Evolutionary conservation across 345 rosid genomes (phyloP).

Genomic region (Hibiscus mutabilis): DNA sequence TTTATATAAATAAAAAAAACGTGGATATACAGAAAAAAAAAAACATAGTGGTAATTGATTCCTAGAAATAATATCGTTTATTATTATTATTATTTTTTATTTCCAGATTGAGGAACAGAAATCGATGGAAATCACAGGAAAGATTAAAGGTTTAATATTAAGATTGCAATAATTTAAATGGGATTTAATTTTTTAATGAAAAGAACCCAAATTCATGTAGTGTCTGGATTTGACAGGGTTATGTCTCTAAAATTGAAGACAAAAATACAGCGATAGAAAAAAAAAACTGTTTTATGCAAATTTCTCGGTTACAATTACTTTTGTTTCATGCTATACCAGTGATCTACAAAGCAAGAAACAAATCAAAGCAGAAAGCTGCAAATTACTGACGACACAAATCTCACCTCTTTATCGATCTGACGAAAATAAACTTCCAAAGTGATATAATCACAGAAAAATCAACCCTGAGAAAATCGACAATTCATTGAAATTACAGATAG

Average conservation of each 20-base stretch:
- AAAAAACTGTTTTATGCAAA: not conserved
- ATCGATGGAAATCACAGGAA: constrained; percentile 14
- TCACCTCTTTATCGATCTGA: constrained; percentile 6
- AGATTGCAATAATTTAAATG: constrained; percentile 3
- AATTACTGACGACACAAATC: not conserved
- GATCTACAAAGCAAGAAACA: constrained; percentile 2
- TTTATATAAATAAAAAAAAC: not conserved
- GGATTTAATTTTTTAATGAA: not conserved
- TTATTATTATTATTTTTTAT: not conserved
- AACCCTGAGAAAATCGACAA: no score
- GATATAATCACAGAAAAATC: not conserved
- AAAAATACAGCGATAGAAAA: not conserved
- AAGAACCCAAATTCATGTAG: constrained; percentile 20
- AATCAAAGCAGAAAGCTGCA: not conserved
- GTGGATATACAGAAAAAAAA: not conserved
- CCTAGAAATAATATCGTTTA: no score
- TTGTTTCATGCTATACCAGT: not conserved
- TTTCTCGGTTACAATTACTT: not conserved
- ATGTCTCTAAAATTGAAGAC: constrained; percentile 31
- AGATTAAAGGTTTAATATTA: not conserved
- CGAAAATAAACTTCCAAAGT: not conserved
- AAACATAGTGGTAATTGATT: not conserved
- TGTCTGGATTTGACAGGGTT: constrained; percentile 30
- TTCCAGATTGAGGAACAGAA: constrained; percentile 13
- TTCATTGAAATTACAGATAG: no score